Conservation (phyloP, 352 stramenopile species). For the Globisporangium mamillatum region DNA sequence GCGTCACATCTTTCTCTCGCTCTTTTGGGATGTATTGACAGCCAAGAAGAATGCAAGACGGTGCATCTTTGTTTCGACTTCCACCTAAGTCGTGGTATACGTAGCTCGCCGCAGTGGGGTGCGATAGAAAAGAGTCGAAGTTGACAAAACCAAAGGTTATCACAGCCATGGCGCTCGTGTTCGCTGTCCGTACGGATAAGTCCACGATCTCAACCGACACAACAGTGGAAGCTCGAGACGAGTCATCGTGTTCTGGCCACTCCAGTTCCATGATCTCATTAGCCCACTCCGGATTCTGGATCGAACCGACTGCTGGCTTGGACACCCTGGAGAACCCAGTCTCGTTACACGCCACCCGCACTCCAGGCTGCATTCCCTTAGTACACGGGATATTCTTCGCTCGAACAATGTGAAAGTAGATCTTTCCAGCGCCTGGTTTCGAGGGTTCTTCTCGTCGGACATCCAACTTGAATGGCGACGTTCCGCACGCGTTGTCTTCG, state of each 20-base stretch:
- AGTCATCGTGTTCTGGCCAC: slow-evolving; percentile 11
- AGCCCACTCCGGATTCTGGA: slow-evolving; percentile 30
- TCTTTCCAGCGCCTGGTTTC: slow-evolving; percentile 14
- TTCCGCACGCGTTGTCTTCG: background rate
- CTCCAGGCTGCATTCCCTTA: slow-evolving; percentile 38
- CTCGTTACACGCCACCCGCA: slow-evolving; percentile 21
- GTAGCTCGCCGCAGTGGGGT: slow-evolving; percentile 34
- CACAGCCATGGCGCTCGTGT: slow-evolving; percentile 30
- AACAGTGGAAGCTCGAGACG: background rate
- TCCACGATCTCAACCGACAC: slow-evolving; percentile 43
- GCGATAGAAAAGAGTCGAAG: slow-evolving; percentile 28
- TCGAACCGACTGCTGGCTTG: slow-evolving; percentile 29
- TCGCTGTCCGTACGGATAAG: slow-evolving; percentile 33
- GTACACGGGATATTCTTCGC: slow-evolving; percentile 26
- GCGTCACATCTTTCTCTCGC: slow-evolving; percentile 13
- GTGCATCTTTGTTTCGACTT: background rate
- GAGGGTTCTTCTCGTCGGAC: background rate
- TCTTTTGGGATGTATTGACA: slow-evolving; percentile 42
- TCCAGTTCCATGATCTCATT: slow-evolving; percentile 26
- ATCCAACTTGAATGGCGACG: slow-evolving; percentile 8
- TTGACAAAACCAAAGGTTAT: slow-evolving; percentile 36
- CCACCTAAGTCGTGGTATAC: slow-evolving; percentile 23
- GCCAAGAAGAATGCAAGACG: slow-evolving; percentile 30
- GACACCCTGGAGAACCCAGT: slow-evolving; percentile 23
- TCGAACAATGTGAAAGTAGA: slow-evolving; percentile 35